Conservation (phyloP, 2,329 filamentous ascomycete species). For the Alternaria alternata region DNA sequence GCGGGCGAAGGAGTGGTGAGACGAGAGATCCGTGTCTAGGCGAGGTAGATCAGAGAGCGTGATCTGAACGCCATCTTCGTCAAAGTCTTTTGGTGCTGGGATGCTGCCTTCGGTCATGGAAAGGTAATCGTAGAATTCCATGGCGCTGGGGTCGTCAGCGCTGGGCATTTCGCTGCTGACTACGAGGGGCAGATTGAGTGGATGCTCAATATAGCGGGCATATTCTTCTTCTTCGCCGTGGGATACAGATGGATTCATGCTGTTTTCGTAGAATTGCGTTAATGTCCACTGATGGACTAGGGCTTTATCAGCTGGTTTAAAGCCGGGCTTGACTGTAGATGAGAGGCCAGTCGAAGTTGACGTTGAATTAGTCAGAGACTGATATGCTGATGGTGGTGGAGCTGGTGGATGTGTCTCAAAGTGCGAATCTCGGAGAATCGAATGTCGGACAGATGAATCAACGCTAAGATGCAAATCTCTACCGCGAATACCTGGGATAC, state of each 20-base stretch:
- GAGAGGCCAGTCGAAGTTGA: constrained; percentile 40
- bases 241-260: constrained; percentile 83
- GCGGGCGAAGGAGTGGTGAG: constrained; percentile 38
- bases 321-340: constrained; percentile 35
- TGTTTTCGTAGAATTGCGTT: constrained; percentile 83
- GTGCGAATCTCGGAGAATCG: constrained; percentile 53
- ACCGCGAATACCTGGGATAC: constrained; percentile 28
- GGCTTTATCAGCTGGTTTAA: constrained; percentile 74
- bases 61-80: constrained; percentile 27
- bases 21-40: constrained; percentile 35
- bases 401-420: constrained; percentile 43
- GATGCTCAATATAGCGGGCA: constrained; percentile 84
- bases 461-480: constrained; percentile 33
- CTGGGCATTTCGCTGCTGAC: constrained; percentile 71
- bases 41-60: constrained; percentile 23
- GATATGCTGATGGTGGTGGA: constrained; percentile 31
- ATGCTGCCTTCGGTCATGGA: constrained; percentile 57
- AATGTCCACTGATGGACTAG: constrained; percentile 89
- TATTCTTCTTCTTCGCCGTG: constrained; percentile 84
- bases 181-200: constrained; percentile 85
- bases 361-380: constrained; percentile 38
- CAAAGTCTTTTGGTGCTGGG: constrained; percentile 25
- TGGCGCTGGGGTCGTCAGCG: constrained; percentile 57
- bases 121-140: constrained; percentile 83
- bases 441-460: constrained; percentile 49